Base-by-base conservation (phyloP, 495 filamentous ascomycete genomes). In the Beverwykella pulmonaria region DNA sequence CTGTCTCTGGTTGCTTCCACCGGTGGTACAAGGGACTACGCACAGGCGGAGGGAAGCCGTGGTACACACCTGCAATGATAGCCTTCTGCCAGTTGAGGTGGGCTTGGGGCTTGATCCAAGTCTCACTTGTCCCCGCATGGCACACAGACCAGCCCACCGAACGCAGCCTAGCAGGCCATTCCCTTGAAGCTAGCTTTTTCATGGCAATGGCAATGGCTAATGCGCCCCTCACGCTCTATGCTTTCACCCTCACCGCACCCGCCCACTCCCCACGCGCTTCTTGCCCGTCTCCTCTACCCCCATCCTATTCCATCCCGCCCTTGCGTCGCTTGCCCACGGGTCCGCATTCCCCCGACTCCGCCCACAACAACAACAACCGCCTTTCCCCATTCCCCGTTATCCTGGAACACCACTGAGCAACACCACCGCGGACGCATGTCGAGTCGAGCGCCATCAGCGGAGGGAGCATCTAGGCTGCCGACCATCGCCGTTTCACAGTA, bases 341-440 rank as follows among this genome's bases (percentile, higher is more conserved):
- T 26, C 50, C 20, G 49, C 57, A 50, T 54, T 58, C 65, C 59
- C 27, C 17, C 53, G 12, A 17, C 17, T 61, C 55, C 44, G 48
- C 19, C 59, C 50, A 50, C 59, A 60, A 60, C 55, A 53, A 54
- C 63, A 54, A 23, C 34, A 23, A 1, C 49, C n/a, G 10, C 23
- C 2, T 44, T 14, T 34, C 34, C 44, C 15, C 55, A 27, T 41
- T 52, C 30, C 15, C 39, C 41, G 23, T 23, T 34, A 25, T 5
- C 46, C n/a, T 44, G 22, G 49, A 2, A n/a, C 39, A n/a, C 39
- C 39, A n/a, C 9, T n/a, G 17, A 44, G 39, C 30, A 34, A 4
- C 30, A 34, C 63, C 32, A 20, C 34, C 34, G 7, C 53, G 56
- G 50, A 48, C 65, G 69, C 65, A 71, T 71, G 69, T 65, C 64